Percentiles rank a stretch among this genome's conserved stretches.
Evolutionary conservation across 2,329 filamentous ascomycete genomes (phyloP).

Genomic region (Tolypocladium pustulatum): DNA sequence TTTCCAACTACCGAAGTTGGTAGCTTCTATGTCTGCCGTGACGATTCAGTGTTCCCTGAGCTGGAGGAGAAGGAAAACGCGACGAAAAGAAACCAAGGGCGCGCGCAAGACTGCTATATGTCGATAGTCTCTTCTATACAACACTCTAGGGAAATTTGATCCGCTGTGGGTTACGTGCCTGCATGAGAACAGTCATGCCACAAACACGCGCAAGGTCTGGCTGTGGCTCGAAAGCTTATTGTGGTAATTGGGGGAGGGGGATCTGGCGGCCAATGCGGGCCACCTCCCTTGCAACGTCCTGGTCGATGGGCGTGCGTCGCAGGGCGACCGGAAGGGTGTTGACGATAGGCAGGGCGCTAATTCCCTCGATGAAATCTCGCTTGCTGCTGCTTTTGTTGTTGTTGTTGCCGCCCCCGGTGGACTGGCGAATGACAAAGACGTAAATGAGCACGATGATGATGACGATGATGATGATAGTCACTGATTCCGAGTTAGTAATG

Average conservation of each 20-base stretch:
- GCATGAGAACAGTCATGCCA: slow-evolving; percentile 2
- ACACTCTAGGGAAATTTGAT: slow-evolving; percentile 4
- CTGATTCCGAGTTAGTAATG: slow-evolving; percentile 23
- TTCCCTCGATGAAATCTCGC: slow-evolving; percentile 15
- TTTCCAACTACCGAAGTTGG: not conserved
- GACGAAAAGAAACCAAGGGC: not conserved
- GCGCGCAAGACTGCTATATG: slow-evolving; percentile 4
- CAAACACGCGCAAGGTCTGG: not conserved
- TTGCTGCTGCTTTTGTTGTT: slow-evolving; percentile 17
- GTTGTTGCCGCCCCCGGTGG: slow-evolving; percentile 13
- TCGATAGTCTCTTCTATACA: slow-evolving; percentile 8
- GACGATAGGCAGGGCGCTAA: not conserved
- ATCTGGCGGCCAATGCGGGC: slow-evolving; percentile 8
- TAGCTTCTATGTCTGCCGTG: not conserved
- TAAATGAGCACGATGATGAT: slow-evolving; percentile 41
- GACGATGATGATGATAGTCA: slow-evolving; percentile 42
- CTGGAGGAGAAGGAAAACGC: not conserved
- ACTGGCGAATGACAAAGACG: slow-evolving; percentile 27
- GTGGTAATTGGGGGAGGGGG: slow-evolving; percentile 13
- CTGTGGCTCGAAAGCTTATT: not conserved
- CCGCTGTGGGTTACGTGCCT: slow-evolving; percentile 2
- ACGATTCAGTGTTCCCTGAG: not conserved
- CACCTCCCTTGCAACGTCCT: slow-evolving; percentile 5
- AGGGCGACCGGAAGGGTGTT: not conserved
- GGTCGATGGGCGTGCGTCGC: slow-evolving; percentile 1